Percentiles rank a stretch among this genome's conserved stretches.
Evolutionary conservation across 768 basidiomycete genomes (phyloP).

Genomic region (Trametopsis cervina): DNA sequence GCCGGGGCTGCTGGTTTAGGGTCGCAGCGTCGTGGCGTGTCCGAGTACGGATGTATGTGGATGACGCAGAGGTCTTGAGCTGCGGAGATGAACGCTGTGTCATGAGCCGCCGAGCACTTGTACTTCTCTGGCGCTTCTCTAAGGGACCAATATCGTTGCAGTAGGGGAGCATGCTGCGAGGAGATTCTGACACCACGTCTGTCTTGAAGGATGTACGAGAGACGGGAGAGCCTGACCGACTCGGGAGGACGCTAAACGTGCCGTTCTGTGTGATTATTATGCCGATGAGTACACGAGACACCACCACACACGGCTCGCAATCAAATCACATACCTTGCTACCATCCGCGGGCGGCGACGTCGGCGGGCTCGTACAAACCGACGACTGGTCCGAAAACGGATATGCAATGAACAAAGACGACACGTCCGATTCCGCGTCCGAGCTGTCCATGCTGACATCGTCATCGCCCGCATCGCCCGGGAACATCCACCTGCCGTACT

Average conservation of each 20-base stretch:
- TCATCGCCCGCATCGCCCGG: background rate
- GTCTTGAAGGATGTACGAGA: too few species aligned
- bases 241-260: too few species aligned
- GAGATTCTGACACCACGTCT: too few species aligned
- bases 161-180: background rate
- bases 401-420: constrained; percentile 1
- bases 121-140: background rate
- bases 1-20: background rate
- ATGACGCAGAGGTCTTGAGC: background rate
- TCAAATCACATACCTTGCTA: background rate
- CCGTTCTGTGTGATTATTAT: too few species aligned
- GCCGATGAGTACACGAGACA: too few species aligned
- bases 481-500: constrained; percentile 11
- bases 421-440: constrained; percentile 2
- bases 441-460: background rate
- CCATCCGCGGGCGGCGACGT: constrained; percentile 1
- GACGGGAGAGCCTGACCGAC: too few species aligned
- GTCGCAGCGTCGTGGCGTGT: background rate
- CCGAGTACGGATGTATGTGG: background rate
- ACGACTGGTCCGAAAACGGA: constrained; percentile 3
- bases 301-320: too few species aligned
- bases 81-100: background rate
- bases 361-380: constrained; percentile 2
- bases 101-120: too few species aligned
- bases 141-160: background rate